Evolutionary conservation across 2,329 filamentous ascomycete species (phyloP), one percentile per base, ranked within the genome.

Genomic region (Didymella arachidicola): DNA sequence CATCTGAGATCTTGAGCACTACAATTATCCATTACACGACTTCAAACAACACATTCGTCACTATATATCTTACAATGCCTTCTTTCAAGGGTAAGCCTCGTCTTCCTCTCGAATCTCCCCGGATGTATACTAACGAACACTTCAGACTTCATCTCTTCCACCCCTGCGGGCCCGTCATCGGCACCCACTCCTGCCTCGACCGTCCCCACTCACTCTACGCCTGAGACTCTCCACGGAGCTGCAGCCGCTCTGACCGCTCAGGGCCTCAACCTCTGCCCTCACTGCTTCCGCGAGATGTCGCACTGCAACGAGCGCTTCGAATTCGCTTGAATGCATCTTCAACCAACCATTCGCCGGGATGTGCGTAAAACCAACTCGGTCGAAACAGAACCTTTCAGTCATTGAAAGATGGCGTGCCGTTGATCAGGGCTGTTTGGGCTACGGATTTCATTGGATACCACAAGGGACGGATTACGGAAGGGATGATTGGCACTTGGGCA

Each of bases 221-320:
- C 61, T 49, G 65, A 70, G 42, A 69, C 65, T 22, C 66, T 69
- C 12, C 65, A 68, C 48, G 68, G 59, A 42, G 66, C 65, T 26
- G 54, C 65, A 4, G 64, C 68, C 30, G 63, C 62, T 44, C 50
- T 70, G 52, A 65, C 59, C 12, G 63, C 56, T 2, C 68, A 70
- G 45, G 68, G 68, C 8, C 57, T 70, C 14, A 63, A 69, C 44
- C 66, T 70, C 1, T 70, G 68, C 59, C 68, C 68, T 43, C 68
- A 70, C 50, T 70, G 68, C 65, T 70, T 65, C 55, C 66, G 68
- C 11, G 68, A 70, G 53, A 63, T 68, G 62, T 63, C 61, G 44
- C 68, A 70, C 42, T 70, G 68, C 62, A 65, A 65, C 19, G 68
- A 70, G 56, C 54, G 68, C 3, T 70, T 69, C 53, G 66, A 66